Base-by-base conservation (phyloP, 2,329 filamentous ascomycete species). In the Fusarium pseudoanthophilum region DNA sequence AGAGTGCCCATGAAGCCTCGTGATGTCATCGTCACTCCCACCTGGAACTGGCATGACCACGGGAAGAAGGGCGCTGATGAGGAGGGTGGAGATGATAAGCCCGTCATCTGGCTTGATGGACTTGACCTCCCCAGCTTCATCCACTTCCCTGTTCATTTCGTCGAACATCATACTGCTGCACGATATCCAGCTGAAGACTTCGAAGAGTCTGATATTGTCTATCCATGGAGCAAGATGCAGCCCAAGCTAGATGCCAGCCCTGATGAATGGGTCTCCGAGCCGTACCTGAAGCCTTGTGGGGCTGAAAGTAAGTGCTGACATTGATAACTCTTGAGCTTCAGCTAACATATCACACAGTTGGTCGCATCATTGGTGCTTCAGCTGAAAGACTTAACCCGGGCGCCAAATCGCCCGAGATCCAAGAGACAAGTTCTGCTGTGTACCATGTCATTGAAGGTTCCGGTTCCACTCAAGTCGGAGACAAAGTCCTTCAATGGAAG, bases 41-140 rank as follows among this genome's bases (percentile, higher is more conserved):
- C 84, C 0, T 90, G 88, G 87, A 86, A 89, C 77, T 90, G 86
- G 83, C 88, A 89, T 69, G 88, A 90, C 62, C 88, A 90, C 61
- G 88, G 88, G 6, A 89, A 89, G 60, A 87, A 90, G 53, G 85
- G 87, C 0, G 62, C 74, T 4, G 80, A 81, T 1, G 82, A 83
- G 1, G 64, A 74, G 15, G 71, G 71, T 0, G 72, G 72, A 2
- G 71, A 75, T 24, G 67, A 69, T 4, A 15, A 67, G 11, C 87
- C 87, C 0, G 85, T 89, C 78, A 87, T 90, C 53, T 90, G 88
- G 88, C 82, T 90, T 3, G 88, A 90, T 71, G 86, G 84, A 0
- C 80, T 90, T 1, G 85, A 90, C 75, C 78, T 90, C 4, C 88
- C 88, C 0, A 81, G 81, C 16, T 89, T 87, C 69, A 78, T 81